These are phyloP conservation scores for Chrysoporthe puriensis DNA, from an alignment of 2,329 filamentous ascomycete species.

Conservation along the genomic window DNA sequence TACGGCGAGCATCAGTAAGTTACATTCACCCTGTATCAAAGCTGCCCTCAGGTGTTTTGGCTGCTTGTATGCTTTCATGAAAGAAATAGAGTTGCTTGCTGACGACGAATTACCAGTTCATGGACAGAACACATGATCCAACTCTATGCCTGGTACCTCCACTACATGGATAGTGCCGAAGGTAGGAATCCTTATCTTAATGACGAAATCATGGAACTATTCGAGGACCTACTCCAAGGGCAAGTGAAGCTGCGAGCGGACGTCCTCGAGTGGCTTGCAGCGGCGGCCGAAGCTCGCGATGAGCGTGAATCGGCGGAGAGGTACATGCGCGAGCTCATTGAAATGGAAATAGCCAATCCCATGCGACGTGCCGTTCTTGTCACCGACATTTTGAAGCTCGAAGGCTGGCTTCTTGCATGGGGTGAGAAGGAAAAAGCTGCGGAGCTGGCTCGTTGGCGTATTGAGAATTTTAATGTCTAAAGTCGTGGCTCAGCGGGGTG, in stretches of 20 bases:
- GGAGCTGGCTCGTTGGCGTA: conserved; percentile 10
- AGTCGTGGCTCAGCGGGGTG: neutral
- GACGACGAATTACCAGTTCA: neutral
- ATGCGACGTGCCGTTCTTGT: neutral
- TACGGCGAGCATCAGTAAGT: conserved; percentile 21
- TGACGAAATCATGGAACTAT: neutral
- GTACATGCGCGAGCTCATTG: conserved; percentile 21
- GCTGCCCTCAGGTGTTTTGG: no score
- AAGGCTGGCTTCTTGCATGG: conserved; percentile 14
- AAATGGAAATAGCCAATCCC: neutral
- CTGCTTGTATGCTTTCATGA: neutral
- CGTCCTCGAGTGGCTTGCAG: conserved; percentile 14
- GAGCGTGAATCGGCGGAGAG: conserved; percentile 4
- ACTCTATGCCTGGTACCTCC: conserved; percentile 18
- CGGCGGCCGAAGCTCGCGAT: conserved; percentile 7
- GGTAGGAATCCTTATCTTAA: conserved; percentile 16
- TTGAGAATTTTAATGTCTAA: neutral
- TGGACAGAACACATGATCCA: conserved; percentile 17
- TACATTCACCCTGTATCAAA: neutral
- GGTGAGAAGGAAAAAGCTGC: conserved; percentile 13
- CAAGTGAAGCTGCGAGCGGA: neutral
- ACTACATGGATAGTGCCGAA: conserved; percentile 6
- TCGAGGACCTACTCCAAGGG: conserved; percentile 7
- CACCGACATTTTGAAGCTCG: conserved; percentile 9
- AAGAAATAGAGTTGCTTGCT: neutral